phyloP scores from a whole-genome alignment of 1,284 basidiomycete genomes.

The Ganoderma multipileum region DNA sequence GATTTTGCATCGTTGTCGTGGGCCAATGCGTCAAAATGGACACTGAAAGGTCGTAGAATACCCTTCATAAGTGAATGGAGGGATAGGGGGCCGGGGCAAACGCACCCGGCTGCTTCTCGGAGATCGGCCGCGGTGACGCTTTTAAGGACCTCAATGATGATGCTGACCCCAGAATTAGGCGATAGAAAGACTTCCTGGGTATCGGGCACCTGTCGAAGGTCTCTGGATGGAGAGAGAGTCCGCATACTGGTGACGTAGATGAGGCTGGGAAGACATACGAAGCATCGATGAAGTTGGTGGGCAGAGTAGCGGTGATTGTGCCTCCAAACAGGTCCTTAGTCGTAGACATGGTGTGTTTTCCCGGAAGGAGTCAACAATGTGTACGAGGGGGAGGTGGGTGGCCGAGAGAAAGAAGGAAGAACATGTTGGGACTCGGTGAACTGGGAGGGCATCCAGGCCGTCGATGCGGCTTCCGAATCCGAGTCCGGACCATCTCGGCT shows the following conservation, averaged over 20 bases:
- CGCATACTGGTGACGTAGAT: constrained; percentile 2
- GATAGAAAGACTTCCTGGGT: constrained; percentile 95
- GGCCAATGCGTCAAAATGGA: constrained; percentile 91
- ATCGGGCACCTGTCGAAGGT: constrained; percentile 94
- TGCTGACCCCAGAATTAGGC: constrained; percentile 71
- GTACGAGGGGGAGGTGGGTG: not conserved
- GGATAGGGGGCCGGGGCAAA: constrained; percentile 11
- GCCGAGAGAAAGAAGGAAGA: constrained; percentile 2
- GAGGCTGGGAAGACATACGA: constrained; percentile 65
- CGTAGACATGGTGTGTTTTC: constrained; percentile 29
- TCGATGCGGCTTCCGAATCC: constrained; percentile 5
- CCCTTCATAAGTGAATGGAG: not conserved
- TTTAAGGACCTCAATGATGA: constrained; percentile 89
- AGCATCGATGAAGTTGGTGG: constrained; percentile 76
- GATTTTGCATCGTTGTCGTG: constrained; percentile 87
- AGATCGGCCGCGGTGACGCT: constrained; percentile 66
- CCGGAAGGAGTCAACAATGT: not conserved
- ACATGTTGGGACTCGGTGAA: not conserved
- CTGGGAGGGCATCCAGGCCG: not conserved
- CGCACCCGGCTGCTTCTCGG: constrained; percentile 75
- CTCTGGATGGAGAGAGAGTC: constrained; percentile 51
- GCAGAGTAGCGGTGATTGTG: constrained; percentile 76
- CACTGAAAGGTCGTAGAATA: constrained; percentile 53
- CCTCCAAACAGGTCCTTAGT: constrained; percentile 71
- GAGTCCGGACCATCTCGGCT: too few relatives aligned